These are phyloP conservation scores for Flaveria brownii DNA, from an alignment of 129 eudicot genomes.

Conservation along the genomic window DNA sequence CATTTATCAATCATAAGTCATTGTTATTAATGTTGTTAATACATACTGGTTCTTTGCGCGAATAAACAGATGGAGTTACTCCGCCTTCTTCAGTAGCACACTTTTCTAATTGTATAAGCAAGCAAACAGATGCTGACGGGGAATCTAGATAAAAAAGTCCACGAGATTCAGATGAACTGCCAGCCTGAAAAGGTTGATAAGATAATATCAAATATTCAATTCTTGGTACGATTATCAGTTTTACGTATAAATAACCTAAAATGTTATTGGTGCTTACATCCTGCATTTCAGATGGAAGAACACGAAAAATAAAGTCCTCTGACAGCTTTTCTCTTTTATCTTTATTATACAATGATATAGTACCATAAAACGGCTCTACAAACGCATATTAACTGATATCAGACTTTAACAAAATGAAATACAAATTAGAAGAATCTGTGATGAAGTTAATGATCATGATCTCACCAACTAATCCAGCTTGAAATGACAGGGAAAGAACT, in stretches of 20 bases:
- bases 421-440: conserved; percentile 12
- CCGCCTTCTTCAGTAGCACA: conserved; percentile 99
- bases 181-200: conserved; percentile 52
- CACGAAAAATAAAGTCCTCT: conserved; percentile 81
- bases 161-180: conserved; percentile 75
- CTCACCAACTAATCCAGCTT: conserved; percentile 98
- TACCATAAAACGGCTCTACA: conserved; percentile 97
- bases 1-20: neutral
- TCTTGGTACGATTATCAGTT: neutral
- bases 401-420: conserved; percentile 22
- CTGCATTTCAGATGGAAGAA: conserved; percentile 75
- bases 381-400: conserved; percentile 21
- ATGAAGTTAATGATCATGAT: conserved; percentile 24
- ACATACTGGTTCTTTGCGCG: conserved; percentile 94
- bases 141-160: conserved; percentile 84
- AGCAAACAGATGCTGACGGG: conserved; percentile 91
- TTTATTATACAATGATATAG: conserved; percentile 88
- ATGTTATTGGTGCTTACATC: conserved; percentile 54
- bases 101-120: conserved; percentile 93
- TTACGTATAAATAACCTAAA: neutral
- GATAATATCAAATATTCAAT: conserved; percentile 18
- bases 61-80: conserved; percentile 88
- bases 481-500: conserved; percentile 87
- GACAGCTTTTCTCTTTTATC: conserved; percentile 98
- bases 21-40: neutral